Evolutionary conservation across 2,329 filamentous ascomycete species (phyloP).

Genomic region (Colletotrichum cereale): DNA sequence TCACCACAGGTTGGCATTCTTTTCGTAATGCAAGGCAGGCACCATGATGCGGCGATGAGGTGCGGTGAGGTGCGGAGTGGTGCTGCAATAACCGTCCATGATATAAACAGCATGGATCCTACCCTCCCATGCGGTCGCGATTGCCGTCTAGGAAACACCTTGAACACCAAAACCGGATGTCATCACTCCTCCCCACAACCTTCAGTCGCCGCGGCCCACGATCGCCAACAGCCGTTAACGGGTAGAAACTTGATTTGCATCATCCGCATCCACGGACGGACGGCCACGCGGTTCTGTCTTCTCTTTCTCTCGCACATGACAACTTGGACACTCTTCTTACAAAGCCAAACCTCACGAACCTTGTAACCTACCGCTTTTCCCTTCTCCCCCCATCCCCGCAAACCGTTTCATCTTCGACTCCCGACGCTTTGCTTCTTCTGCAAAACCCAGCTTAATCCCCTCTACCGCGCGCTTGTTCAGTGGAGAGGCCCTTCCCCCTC

Average conservation of each 20-base stretch:
- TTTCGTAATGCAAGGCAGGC: not conserved
- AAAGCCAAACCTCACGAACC: not conserved
- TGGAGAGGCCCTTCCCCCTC: constrained; percentile 22
- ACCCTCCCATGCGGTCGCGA: constrained; percentile 1
- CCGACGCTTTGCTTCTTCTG: not conserved
- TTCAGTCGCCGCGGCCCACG: constrained; percentile 16
- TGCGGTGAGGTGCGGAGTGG: not conserved
- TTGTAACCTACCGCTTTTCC: not conserved
- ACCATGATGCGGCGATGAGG: not conserved
- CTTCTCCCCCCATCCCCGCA: not conserved
- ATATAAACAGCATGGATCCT: constrained; percentile 36
- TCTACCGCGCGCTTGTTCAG: constrained; percentile 41
- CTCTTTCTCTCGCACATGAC: not conserved
- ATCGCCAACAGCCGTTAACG: not conserved
- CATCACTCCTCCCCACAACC: constrained; percentile 29
- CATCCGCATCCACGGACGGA: not conserved
- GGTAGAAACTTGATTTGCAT: not conserved
- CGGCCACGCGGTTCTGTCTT: not conserved
- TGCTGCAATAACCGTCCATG: not conserved
- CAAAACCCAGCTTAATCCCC: constrained; percentile 12
- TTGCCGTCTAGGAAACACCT: not conserved
- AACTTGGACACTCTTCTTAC: not conserved
- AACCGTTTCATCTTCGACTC: constrained; percentile 12
- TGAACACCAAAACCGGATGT: constrained; percentile 4
- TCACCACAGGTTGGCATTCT: not conserved